Conservation (phyloP, 768 basidiomycete genomes). For the Rhodotorula kratochvilovae region DNA sequence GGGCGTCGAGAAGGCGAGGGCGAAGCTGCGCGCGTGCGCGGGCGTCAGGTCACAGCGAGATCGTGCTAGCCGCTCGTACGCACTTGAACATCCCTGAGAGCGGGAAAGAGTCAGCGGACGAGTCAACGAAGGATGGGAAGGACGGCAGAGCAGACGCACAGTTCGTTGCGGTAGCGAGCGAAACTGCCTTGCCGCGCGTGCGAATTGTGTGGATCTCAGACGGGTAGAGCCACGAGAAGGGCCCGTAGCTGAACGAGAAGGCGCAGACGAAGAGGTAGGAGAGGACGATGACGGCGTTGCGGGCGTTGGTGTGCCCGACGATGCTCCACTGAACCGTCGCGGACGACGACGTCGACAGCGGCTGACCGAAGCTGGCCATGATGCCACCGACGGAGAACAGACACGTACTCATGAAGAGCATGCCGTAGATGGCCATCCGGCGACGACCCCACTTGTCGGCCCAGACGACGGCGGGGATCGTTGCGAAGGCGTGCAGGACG, state of each 20-base stretch:
- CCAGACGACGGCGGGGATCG: slow-evolving; percentile 54
- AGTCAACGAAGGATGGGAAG: background rate
- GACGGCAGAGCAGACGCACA: background rate
- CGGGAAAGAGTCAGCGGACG: background rate
- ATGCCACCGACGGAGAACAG: slow-evolving; percentile 67
- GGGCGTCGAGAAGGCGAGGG: slow-evolving; percentile 70
- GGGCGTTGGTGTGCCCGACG: slow-evolving; percentile 55
- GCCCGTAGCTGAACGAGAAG: slow-evolving; percentile 59
- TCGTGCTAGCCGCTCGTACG: background rate
- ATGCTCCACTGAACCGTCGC: slow-evolving; percentile 66
- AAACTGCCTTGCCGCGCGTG: slow-evolving; percentile 61
- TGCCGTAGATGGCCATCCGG: background rate
- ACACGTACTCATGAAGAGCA: slow-evolving; percentile 61
- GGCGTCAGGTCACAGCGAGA: background rate
- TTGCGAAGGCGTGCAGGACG: slow-evolving; percentile 37
- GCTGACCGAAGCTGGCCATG: background rate
- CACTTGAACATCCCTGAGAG: background rate
- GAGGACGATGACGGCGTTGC: slow-evolving; percentile 66
- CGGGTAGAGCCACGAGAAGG: slow-evolving; percentile 54
- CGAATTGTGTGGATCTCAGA: slow-evolving; percentile 43
- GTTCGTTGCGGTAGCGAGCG: slow-evolving; percentile 47
- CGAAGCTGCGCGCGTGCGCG: slow-evolving; percentile 49
- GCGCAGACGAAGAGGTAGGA: slow-evolving; percentile 65
- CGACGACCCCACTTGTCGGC: slow-evolving; percentile 72
- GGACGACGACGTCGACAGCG: background rate